A percentile compares a stretch with the other conserved stretches of the same genome.
Evolutionary conservation across 768 basidiomycete genomes (phyloP).

Genomic region (Termitomyces titanicus): DNA sequence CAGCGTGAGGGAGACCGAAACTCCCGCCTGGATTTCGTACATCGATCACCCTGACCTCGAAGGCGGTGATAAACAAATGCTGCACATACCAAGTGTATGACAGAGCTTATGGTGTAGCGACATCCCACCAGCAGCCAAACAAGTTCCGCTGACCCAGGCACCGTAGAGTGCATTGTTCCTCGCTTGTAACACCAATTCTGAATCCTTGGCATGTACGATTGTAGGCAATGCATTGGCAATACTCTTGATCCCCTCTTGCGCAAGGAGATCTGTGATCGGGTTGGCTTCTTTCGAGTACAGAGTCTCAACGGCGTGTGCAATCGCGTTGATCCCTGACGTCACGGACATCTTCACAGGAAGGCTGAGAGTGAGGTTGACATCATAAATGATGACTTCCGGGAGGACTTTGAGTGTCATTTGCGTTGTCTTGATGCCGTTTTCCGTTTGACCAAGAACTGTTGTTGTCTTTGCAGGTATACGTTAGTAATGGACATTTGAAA

Average conservation of each 20-base stretch:
- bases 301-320: slow-evolving; percentile 39
- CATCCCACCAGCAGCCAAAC: slow-evolving; percentile 32
- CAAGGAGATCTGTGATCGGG: slow-evolving; percentile 32
- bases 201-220: slow-evolving; percentile 19
- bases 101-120: slow-evolving; percentile 39
- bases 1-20: slow-evolving; percentile 37
- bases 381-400: slow-evolving; percentile 38
- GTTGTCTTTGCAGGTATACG: slow-evolving; percentile 20
- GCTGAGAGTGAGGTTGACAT: slow-evolving; percentile 32
- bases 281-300: slow-evolving; percentile 34
- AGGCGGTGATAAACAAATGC: slow-evolving; percentile 16
- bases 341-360: slow-evolving; percentile 30
- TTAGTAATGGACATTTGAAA: not conserved
- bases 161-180: slow-evolving; percentile 33
- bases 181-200: slow-evolving; percentile 21
- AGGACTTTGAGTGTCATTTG: slow-evolving; percentile 32
- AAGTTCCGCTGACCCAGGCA: slow-evolving; percentile 34
- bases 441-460: slow-evolving; percentile 36
- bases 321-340: slow-evolving; percentile 37
- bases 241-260: slow-evolving; percentile 31
- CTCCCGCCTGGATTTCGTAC: slow-evolving; percentile 25
- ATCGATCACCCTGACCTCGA: not conserved
- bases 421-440: slow-evolving; percentile 35
- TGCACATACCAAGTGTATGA: slow-evolving; percentile 29
- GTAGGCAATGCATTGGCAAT: slow-evolving; percentile 28